phyloP scores from a whole-genome alignment of 2,329 filamentous ascomycete species.

The Botryotinia narcissicola region DNA sequence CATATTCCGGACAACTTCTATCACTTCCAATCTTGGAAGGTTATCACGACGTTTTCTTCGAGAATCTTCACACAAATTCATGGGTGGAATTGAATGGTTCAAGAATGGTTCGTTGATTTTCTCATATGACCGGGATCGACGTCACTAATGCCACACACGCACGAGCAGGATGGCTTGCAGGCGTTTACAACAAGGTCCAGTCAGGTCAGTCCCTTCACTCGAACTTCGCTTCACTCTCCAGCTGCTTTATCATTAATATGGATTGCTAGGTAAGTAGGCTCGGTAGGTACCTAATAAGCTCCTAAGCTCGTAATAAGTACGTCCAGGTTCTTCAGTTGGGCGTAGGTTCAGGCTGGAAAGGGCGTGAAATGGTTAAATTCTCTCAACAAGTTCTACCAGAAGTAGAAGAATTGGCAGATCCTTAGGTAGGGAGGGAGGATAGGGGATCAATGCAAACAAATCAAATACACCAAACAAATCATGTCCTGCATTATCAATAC shows the following conservation, averaged over 20 bases:
- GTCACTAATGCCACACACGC: slow-evolving; percentile 6
- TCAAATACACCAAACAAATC: background rate
- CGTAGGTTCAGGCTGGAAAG: slow-evolving; percentile 3
- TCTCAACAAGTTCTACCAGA: background rate
- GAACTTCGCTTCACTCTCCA: background rate
- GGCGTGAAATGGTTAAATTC: background rate
- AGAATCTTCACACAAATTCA: background rate
- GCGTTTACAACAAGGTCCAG: background rate
- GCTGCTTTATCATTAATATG: background rate
- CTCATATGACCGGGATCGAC: slow-evolving; percentile 16
- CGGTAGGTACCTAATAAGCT: background rate
- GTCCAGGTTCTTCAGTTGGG: background rate
- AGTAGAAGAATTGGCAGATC: background rate
- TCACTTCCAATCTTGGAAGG: background rate
- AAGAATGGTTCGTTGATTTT: background rate
- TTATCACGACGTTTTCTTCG: background rate
- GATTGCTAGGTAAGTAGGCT: background rate
- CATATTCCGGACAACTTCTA: background rate
- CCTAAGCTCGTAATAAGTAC: background rate
- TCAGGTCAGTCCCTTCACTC: background rate
- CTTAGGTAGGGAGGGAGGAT: background rate
- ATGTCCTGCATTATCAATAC: background rate
- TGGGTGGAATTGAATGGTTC: background rate
- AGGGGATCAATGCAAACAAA: background rate
- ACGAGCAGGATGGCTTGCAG: background rate